Percentiles rank a stretch among this genome's conserved stretches.
Evolutionary conservation across 2,329 filamentous ascomycete species (phyloP).

Genomic region (Arthrobotrys sphaeroides): DNA sequence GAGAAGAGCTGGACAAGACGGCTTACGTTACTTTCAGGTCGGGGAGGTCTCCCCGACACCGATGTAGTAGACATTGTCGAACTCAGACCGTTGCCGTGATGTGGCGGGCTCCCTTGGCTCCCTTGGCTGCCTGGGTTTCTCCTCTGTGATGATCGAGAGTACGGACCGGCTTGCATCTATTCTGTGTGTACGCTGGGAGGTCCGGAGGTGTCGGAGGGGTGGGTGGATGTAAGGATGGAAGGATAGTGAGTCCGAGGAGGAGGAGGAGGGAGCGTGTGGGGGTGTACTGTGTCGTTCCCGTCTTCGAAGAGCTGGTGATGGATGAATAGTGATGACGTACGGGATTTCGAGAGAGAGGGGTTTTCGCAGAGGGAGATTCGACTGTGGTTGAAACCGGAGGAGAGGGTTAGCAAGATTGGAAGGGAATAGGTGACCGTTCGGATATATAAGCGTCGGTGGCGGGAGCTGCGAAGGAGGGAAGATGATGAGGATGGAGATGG

Average conservation of each 20-base stretch:
- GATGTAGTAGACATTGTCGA: slow-evolving; percentile 48
- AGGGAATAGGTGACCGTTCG: no score
- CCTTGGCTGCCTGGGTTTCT: slow-evolving; percentile 28
- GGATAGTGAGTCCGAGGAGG: not conserved
- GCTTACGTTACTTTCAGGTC: slow-evolving; percentile 51
- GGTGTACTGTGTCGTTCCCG: not conserved
- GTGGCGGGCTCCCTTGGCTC: slow-evolving; percentile 32
- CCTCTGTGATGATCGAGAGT: slow-evolving; percentile 45
- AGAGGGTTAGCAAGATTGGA: not conserved
- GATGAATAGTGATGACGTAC: slow-evolving; percentile 5
- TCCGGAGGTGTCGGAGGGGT: not conserved
- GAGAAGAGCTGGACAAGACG: no score
- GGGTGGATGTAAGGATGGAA: not conserved
- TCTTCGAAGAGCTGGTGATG: no score
- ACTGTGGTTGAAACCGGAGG: not conserved
- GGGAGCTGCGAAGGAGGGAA: not conserved
- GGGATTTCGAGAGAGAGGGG: not conserved
- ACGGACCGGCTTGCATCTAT: slow-evolving; percentile 48
- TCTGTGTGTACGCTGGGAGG: slow-evolving; percentile 13
- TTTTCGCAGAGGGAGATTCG: not conserved
- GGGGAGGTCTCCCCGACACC: slow-evolving; percentile 38
- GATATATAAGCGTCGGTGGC: not conserved
- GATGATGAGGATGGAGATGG: not conserved
- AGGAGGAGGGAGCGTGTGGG: not conserved
- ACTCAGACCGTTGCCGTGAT: slow-evolving; percentile 45